Evolutionary conservation across 2,329 filamentous ascomycete species (phyloP).

Genomic region (Cercospora zeae-maydis): DNA sequence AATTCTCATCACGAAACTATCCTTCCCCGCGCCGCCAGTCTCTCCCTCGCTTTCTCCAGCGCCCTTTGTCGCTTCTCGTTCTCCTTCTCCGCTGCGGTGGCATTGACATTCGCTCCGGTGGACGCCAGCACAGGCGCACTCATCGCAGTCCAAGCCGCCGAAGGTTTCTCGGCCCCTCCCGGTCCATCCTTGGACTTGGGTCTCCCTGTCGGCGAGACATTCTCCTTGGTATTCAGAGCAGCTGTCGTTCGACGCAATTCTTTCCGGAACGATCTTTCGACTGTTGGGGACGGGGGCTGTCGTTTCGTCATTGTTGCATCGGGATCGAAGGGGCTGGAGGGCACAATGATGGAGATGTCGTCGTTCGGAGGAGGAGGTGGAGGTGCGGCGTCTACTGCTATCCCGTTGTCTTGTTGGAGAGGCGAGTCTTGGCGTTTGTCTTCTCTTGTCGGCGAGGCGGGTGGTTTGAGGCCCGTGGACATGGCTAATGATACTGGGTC

Average conservation of each 20-base stretch:
- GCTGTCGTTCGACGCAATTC: constrained; percentile 3
- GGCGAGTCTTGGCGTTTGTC: constrained; percentile 22
- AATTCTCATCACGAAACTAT: constrained; percentile 19
- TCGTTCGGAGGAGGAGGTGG: neutral
- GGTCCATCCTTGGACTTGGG: constrained; percentile 16
- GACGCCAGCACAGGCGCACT: constrained; percentile 11
- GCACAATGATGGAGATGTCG: constrained; percentile 3
- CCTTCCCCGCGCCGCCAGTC: constrained; percentile 28
- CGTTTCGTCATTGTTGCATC: neutral
- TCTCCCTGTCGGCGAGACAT: constrained; percentile 20
- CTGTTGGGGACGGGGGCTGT: constrained; percentile 11
- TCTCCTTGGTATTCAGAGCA: constrained; percentile 23
- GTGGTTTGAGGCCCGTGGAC: constrained; percentile 23
- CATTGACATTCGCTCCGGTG: constrained; percentile 17
- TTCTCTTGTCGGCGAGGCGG: constrained; percentile 16
- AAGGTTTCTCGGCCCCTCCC: constrained; percentile 21
- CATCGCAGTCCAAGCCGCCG: constrained; percentile 30
- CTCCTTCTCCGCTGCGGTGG: neutral
- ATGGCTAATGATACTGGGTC: constrained; percentile 16
- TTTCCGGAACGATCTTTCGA: constrained; percentile 10
- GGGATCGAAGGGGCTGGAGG: constrained; percentile 12
- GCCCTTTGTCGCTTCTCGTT: constrained; percentile 1
- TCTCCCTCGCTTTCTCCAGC: constrained; percentile 27
- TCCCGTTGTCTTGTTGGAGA: constrained; percentile 14
- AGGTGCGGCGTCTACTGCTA: constrained; percentile 14